These are phyloP conservation scores for Cercophora samala DNA, from an alignment of 495 filamentous ascomycete genomes.

Conservation along the genomic window DNA sequence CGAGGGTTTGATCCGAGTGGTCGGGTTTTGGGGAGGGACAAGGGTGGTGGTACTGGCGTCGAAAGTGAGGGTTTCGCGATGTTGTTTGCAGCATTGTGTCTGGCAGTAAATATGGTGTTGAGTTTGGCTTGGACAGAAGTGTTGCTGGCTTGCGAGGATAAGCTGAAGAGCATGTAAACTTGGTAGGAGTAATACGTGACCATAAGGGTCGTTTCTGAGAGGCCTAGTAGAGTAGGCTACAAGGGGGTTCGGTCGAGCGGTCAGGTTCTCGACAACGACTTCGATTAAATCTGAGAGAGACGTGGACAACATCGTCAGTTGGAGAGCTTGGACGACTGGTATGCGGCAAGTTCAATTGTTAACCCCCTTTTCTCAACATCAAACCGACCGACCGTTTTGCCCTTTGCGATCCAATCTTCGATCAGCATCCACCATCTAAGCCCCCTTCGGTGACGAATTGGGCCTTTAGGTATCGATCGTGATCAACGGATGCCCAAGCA, in stretches of 20 bases:
- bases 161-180: background rate
- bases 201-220: background rate
- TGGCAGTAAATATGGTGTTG: no score
- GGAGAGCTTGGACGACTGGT: background rate
- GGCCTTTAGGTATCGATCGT: background rate
- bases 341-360: background rate
- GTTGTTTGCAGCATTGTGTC: background rate
- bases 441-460: background rate
- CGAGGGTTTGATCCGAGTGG: background rate
- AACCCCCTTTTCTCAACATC: background rate
- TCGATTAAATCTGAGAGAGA: background rate
- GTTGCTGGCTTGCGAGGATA: background rate
- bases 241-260: background rate
- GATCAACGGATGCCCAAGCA: background rate
- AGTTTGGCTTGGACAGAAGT: no score
- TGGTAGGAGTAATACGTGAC: background rate
- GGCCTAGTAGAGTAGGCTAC: background rate
- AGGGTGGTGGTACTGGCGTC: background rate
- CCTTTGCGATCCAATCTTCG: background rate
- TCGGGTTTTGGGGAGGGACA: background rate
- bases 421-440: background rate
- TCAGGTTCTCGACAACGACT: background rate
- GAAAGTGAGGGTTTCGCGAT: background rate
- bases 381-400: background rate
- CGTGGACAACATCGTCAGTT: background rate